Evolutionary conservation across 2,329 filamentous ascomycete genomes (phyloP).

Genomic region (Pseudogymnoascus pannorum): DNA sequence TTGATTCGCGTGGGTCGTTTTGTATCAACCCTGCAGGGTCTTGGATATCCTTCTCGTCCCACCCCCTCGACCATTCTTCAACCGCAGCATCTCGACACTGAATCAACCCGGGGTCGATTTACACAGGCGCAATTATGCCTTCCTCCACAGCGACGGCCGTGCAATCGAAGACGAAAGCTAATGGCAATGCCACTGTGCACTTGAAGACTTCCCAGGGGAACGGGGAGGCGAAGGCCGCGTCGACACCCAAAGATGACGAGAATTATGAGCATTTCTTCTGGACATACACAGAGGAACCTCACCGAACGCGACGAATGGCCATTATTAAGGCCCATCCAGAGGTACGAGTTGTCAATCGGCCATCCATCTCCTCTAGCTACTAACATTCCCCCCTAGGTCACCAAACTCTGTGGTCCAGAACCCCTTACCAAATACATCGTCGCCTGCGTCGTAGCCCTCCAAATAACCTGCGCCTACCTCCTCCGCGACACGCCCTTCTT

Average conservation of each 20-base stretch:
- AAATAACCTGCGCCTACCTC: slow-evolving; percentile 68
- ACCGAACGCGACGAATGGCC: slow-evolving; percentile 78
- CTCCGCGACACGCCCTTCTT: slow-evolving; percentile 72
- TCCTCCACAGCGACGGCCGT: neutral
- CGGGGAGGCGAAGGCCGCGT: slow-evolving; percentile 12
- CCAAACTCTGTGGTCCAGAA: slow-evolving; percentile 93
- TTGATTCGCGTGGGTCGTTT: slow-evolving; percentile 7
- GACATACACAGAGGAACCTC: slow-evolving; percentile 98
- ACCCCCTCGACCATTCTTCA: neutral
- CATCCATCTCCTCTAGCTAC: neutral
- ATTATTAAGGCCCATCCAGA: slow-evolving; percentile 99
- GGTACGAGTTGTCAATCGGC: slow-evolving; percentile 41
- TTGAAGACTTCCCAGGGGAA: neutral
- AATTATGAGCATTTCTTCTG: slow-evolving; percentile 68
- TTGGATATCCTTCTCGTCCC: neutral
- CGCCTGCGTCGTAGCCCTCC: slow-evolving; percentile 71
- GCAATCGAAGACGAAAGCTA: neutral
- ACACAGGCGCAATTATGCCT: neutral
- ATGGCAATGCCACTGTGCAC: neutral
- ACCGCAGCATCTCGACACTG: neutral
- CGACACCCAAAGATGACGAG: slow-evolving; percentile 19
- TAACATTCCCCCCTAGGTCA: slow-evolving; percentile 52
- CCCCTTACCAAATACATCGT: slow-evolving; percentile 94
- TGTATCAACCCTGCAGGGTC: neutral
- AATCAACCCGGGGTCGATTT: neutral